These are phyloP conservation scores for Edaphochlamys debaryana DNA, from an alignment of 139 green algal genomes.

Conservation along the genomic window DNA sequence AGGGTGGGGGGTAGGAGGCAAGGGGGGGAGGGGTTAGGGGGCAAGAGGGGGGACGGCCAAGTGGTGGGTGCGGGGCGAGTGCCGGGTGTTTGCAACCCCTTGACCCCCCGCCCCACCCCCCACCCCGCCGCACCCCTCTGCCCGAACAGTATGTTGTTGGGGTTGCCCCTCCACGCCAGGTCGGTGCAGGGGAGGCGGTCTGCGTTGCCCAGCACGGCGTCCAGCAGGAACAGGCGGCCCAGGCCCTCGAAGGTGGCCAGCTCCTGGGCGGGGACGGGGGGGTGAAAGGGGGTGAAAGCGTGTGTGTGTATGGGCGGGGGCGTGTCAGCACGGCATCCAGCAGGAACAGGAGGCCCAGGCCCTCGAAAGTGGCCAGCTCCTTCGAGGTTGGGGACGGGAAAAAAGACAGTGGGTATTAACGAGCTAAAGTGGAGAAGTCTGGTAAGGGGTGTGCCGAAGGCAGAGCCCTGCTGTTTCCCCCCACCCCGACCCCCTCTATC, in stretches of 20 bases:
- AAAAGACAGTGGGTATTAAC: no score
- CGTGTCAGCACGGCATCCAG: constrained; percentile 74
- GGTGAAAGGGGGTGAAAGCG: background rate
- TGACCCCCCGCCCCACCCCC: no score
- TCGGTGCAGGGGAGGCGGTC: constrained; percentile 80
- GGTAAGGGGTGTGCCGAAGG: no score
- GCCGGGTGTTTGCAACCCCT: no score
- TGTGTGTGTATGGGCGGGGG: background rate
- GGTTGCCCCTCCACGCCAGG: constrained; percentile 86
- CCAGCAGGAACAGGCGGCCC: constrained; percentile 77
- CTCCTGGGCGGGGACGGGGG: background rate
- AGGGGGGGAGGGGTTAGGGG: no score
- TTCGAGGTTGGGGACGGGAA: no score
- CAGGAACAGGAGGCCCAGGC: constrained; percentile 76
- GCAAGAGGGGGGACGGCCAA: no score
- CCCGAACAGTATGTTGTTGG: constrained; percentile 66
- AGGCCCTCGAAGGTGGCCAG: constrained; percentile 57
- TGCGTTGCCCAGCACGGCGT: constrained; percentile 83
- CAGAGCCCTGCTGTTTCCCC: no score
- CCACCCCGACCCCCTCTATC: no score
- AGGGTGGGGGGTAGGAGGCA: no score
- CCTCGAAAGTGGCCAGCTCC: constrained; percentile 43
- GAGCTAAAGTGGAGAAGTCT: no score
- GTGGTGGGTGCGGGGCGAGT: no score
- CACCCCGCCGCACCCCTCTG: constrained; percentile 48